Evolutionary conservation across 441 rosid genomes (phyloP).

Genomic region (Populus hybrid): DNA sequence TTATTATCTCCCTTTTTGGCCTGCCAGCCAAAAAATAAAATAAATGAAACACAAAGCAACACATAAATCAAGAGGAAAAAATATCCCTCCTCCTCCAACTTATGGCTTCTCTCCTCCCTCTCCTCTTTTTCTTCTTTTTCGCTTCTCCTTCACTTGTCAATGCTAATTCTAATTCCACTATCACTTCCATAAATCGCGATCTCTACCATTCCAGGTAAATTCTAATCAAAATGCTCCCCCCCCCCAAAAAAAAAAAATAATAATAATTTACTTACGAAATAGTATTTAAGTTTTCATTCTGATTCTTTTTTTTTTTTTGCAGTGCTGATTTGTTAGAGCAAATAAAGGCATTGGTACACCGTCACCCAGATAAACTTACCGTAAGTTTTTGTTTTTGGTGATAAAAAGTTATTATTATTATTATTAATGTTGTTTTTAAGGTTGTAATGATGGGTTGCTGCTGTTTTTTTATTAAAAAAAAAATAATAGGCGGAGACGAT

Average conservation of each 20-base stretch:
- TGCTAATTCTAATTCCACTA: constrained; percentile 24
- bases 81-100: background rate
- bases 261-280: background rate
- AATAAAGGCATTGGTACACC: constrained; percentile 65
- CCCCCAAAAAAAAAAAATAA: too few species aligned
- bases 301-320: constrained; percentile 14
- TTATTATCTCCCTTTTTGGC: background rate
- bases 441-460: constrained; percentile 5
- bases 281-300: background rate
- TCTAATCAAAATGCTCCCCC: too few species aligned
- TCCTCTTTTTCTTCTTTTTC: background rate
- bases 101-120: background rate
- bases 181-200: constrained; percentile 84
- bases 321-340: constrained; percentile 76
- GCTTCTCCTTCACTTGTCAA: constrained; percentile 19
- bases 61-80: background rate
- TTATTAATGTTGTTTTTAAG: background rate
- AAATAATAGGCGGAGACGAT: constrained; percentile 56
- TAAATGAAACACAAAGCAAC: constrained; percentile 10
- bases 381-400: constrained; percentile 35
- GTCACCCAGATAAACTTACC: constrained; percentile 81
- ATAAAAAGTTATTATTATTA: background rate
- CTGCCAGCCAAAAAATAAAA: background rate
- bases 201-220: constrained; percentile 91
- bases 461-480: background rate